Evolutionary conservation across 768 basidiomycete species (phyloP).

Genomic region (Obba rivulosa): DNA sequence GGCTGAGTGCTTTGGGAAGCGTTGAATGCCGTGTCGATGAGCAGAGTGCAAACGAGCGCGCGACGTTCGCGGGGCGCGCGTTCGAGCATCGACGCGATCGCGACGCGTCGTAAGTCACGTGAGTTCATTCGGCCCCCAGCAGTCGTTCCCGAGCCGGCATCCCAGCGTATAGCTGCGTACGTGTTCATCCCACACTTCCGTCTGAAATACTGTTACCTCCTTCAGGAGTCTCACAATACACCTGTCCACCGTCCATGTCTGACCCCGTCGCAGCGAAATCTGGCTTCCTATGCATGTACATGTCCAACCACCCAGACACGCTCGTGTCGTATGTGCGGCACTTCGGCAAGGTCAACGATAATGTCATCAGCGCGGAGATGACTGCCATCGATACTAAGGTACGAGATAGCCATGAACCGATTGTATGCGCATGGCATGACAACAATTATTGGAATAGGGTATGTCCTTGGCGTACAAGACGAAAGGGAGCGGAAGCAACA

Average conservation of each 20-base stretch:
- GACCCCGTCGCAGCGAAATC: conserved; percentile 77
- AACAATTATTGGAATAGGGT: conserved; percentile 33
- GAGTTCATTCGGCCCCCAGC: no score
- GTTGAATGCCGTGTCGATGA: no score
- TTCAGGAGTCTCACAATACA: no score
- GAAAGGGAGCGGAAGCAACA: conserved; percentile 37
- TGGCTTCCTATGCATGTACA: conserved; percentile 75
- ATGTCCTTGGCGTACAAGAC: conserved; percentile 67
- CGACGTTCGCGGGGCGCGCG: no score
- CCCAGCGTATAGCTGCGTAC: no score
- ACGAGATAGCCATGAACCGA: conserved; percentile 8
- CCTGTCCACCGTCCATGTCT: conserved; percentile 33
- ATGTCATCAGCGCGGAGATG: conserved; percentile 64
- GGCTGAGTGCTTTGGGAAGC: no score
- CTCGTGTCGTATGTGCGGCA: conserved; percentile 79
- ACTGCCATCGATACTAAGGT: conserved; percentile 63
- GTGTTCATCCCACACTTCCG: no score
- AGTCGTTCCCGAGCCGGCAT: no score
- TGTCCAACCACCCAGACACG: conserved; percentile 80
- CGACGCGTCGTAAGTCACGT: no score
- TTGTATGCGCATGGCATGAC: neutral
- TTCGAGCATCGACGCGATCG: no score
- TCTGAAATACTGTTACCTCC: no score
- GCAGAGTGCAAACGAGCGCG: no score
- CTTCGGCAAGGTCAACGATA: conserved; percentile 58